Base-by-base conservation (phyloP, 2,329 filamentous ascomycete species). In the Penicillium nordicum region DNA sequence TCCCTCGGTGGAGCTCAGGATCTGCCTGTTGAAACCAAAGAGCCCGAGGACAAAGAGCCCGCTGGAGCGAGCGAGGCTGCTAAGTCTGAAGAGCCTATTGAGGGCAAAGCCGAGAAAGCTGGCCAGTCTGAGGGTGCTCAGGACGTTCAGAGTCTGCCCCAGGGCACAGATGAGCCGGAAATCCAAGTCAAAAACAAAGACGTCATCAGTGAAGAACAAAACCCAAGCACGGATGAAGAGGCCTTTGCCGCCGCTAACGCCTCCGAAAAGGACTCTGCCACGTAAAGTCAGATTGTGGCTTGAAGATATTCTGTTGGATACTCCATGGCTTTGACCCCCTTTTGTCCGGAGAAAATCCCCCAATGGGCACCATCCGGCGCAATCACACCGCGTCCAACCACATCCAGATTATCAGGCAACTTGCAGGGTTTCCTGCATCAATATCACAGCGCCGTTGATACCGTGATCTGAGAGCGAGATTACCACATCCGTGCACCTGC, bases 271-370 rank as follows among this genome's bases (percentile, higher is more conserved):
- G 50, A 60, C 18, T 34, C 50, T 45, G 53, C 53, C 41, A 63
- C 57, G 46, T 64, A 61, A 60, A 41, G 36, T 16, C 30, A 16
- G 27, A n/a, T 23, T 45, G 55, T 44, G 55, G 40, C 45, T 43
- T 48, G 42, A 49, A 50, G 38, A 52, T 56, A 52, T 44, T 29
- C 7, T 43, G 40, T 41, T 46, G 40, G 41, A 52, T 36, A 34
- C 11, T 34, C 27, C 10, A 50, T 58, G 42, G 53, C 55, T 53
- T 59, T 57, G 57, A 52, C 55, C 57, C 47, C 55, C 50, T 60
- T 52, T 46, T 27, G 50, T 57, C 55, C 58, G 58, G 62, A 63
- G 54, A 41, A 60, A 38, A 60, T 53, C 41, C 60, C 54, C 47
- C 57, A 64, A 62, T 42, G 50, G 58, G 55, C 58, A 55, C 60